A percentile compares a stretch with the other conserved stretches of the same genome.
These are phyloP conservation scores for Cladosporium velox DNA, from an alignment of 2,329 filamentous ascomycete genomes.

Conservation along the genomic window DNA sequence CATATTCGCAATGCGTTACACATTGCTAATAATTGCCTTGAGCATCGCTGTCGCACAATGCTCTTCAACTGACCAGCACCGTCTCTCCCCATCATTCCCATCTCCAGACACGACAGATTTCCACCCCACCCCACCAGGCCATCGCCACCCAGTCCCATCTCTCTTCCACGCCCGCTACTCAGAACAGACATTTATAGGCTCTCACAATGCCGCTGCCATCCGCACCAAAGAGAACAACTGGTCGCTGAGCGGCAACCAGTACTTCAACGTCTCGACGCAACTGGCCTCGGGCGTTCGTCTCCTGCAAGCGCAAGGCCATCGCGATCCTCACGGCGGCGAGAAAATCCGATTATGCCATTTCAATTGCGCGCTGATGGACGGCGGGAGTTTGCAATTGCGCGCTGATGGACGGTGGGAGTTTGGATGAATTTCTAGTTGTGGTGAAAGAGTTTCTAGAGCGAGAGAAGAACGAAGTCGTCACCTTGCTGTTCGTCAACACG, in stretches of 20 bases:
- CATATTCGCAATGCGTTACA: neutral
- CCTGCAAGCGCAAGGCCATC: slow-evolving; percentile 65
- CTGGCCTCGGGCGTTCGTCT: slow-evolving; percentile 64
- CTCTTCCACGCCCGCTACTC: slow-evolving; percentile 61
- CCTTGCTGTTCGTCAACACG: slow-evolving; percentile 33
- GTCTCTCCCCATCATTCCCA: neutral
- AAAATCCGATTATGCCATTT: slow-evolving; percentile 66
- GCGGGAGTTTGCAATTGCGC: slow-evolving; percentile 60
- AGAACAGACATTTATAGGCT: slow-evolving; percentile 61
- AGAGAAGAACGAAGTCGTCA: slow-evolving; percentile 32
- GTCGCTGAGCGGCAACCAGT: slow-evolving; percentile 48
- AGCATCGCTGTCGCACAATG: neutral
- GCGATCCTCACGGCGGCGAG: slow-evolving; percentile 45
- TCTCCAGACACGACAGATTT: slow-evolving; percentile 9
- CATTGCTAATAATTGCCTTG: neutral
- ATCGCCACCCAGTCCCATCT: slow-evolving; percentile 36
- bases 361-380: slow-evolving; percentile 55
- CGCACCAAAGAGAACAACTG: slow-evolving; percentile 34
- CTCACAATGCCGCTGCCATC: slow-evolving; percentile 67
- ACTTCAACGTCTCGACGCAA: slow-evolving; percentile 59
- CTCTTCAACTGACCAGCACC: neutral
- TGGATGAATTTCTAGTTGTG: slow-evolving; percentile 57
- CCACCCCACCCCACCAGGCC: slow-evolving; percentile 26
- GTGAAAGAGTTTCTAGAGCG: slow-evolving; percentile 62
- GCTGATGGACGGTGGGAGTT: slow-evolving; percentile 53